Evolutionary conservation across 78 protist species (phyloP).

Genomic region (Dictyostelium citrinum): DNA sequence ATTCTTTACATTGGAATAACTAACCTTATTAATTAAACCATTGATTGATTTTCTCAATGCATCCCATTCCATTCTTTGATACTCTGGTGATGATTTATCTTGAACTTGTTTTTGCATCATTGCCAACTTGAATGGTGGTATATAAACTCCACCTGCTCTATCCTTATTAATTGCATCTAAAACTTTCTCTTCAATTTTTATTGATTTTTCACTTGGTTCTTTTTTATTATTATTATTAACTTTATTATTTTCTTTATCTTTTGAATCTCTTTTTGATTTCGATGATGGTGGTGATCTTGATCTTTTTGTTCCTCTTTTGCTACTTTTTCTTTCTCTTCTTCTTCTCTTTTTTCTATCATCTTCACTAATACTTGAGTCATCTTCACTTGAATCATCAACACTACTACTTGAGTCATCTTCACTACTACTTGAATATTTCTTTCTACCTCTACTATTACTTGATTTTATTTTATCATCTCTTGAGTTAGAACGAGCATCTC

Average conservation of each 20-base stretch:
- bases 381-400: neutral
- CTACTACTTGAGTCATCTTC: neutral
- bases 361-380: neutral
- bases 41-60: conserved; percentile 95
- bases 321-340: neutral
- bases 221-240: neutral
- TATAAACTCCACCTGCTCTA: conserved; percentile 80
- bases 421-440: neutral
- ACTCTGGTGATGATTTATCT: conserved; percentile 85
- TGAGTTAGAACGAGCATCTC: neutral
- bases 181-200: conserved; percentile 42
- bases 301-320: neutral
- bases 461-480: neutral
- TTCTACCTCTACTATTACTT: neutral
- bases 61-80: conserved; percentile 97
- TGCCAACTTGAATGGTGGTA: conserved; percentile 86
- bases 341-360: neutral
- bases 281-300: neutral
- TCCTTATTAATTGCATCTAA: conserved; percentile 26
- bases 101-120: conserved; percentile 62
- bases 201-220: neutral
- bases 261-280: neutral
- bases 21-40: conserved; percentile 97
- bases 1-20: conserved; percentile 84
- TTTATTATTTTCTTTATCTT: neutral